Base-by-base conservation (phyloP, 1,139 yeast species). In the Torulaspora pretoriensis region DNA sequence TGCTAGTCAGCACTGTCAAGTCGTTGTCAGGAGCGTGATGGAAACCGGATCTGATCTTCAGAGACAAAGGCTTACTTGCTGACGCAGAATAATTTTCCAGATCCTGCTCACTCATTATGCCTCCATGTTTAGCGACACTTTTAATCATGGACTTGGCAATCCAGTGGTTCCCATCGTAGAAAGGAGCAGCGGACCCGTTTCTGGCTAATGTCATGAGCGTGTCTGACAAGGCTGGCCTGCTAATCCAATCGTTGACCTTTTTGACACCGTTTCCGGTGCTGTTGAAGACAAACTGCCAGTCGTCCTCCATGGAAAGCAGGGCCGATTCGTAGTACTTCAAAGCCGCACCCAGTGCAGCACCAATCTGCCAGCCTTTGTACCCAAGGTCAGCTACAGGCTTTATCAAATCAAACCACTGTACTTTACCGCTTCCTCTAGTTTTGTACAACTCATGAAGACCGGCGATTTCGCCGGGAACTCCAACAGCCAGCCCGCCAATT, bases 391-490 rank as follows among this genome's bases (percentile, higher is more conserved):
- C 77, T 1, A 89, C 94, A 0, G 97, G 97, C 52, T 74, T 71
- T 16, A 92, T 64, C 46, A 90, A 69, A 22, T 86, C 79, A n/a
- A 62, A 60, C 97, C 97, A 92, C 1, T 73, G 56, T 10, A 87
- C 63, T 7, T 71, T 72, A 0, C 95, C 94, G 10, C 88, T 80
- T 0, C 94, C 88, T 56, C 82, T 92, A 9, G 62, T 52, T 19
- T 64, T 57, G 62, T 68, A 79, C 27, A 94, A 70, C 38, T 73
- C 76, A 57, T 83, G 79, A 19, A 89, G 68, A 0, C 97, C 97
- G 47, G 81, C 81, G 38, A 92, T 60, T 61, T 92, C 97, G 7
- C 97, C 97, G 0, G 97, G 98, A 8, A 84, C 77, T 1, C 80
- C 97, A 13, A 81, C 80, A 0, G 96, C 88, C 19, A 87, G 69